Base-by-base conservation (phyloP, 805 yeast species). In the Zygoascus ofunaensis region DNA sequence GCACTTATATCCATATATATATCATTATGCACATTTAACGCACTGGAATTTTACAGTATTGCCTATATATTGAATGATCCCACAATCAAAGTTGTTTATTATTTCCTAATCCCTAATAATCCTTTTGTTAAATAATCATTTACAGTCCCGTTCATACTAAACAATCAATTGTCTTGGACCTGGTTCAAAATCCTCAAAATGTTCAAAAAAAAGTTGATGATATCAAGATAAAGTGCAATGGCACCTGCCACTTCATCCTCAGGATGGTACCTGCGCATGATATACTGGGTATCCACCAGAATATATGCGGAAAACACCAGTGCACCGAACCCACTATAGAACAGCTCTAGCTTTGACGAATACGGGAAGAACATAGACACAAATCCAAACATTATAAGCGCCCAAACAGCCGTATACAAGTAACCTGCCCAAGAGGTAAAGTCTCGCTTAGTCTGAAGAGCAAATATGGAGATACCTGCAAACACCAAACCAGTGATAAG, bases 171-270 rank as follows among this genome's bases (percentile, higher is more conserved):
- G 23, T 46, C 50, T 34, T 52, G 50, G n/a, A 54, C 50, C 36
- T 49, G 49, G 46, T 59, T 61, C 37, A 85, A 64, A 34, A 86
- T 72, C 49, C 94, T 70, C 59, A 87, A 71, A 48, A 87, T 79
- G 63, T 76, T 78, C 51, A 87, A 60, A 68, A 87, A 87, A 64
- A 87, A 70, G 64, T 87, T 87, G 63, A 87, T 69, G 39, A 86
- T 75, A 60, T 87, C 96, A 69, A 87, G 71, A 61, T 87, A 87
- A 49, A 87, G 71, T 53, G 76, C 66, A 58, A 87, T 77, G 14
- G 90, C 77, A 42, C 94, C 90, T 34, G 77, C 73, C n/a, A 87
- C 73, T 56, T 85, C 95, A 53, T 87, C 95, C 53, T 87, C 95
- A 36, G 87, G 79, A 55, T 80, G 81, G 53, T 71, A 77, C 45